Evolutionary conservation across 768 basidiomycete species (phyloP).

Genomic region (Psilocybe sp.): DNA sequence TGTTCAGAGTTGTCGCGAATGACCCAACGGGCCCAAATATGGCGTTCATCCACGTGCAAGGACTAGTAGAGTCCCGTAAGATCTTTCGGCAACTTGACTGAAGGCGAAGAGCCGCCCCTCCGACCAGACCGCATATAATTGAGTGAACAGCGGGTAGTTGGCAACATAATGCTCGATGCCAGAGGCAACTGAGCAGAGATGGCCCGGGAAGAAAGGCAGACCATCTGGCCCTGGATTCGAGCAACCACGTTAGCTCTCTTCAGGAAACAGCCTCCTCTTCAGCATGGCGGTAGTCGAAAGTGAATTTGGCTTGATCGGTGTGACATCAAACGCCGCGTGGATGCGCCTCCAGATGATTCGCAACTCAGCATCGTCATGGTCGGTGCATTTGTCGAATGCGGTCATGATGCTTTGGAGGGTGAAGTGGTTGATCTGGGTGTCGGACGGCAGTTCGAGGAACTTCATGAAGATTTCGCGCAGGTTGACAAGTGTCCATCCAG

Average conservation of each 20-base stretch:
- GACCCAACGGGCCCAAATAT: no score
- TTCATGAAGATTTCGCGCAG: conserved; percentile 56
- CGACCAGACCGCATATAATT: no score
- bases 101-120: no score
- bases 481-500: conserved; percentile 56
- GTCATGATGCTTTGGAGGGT: conserved; percentile 66
- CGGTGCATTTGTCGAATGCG: conserved; percentile 62
- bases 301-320: conserved; percentile 38
- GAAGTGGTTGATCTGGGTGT: conserved; percentile 39
- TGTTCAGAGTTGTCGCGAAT: no score
- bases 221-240: no score
- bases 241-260: neutral
- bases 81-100: no score
- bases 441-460: conserved; percentile 57
- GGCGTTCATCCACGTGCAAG: no score
- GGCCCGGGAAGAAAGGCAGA: no score
- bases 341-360: conserved; percentile 56
- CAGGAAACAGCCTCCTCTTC: conserved; percentile 31
- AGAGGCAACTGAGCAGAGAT: no score
- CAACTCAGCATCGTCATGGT: conserved; percentile 44
- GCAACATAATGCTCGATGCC: no score
- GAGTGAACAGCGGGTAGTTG: no score
- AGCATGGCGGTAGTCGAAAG: conserved; percentile 41
- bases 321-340: conserved; percentile 48
- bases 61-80: no score